Evolutionary conservation across 169 alveolate species (phyloP).

Genomic region (Cryptosporidium sp.): DNA sequence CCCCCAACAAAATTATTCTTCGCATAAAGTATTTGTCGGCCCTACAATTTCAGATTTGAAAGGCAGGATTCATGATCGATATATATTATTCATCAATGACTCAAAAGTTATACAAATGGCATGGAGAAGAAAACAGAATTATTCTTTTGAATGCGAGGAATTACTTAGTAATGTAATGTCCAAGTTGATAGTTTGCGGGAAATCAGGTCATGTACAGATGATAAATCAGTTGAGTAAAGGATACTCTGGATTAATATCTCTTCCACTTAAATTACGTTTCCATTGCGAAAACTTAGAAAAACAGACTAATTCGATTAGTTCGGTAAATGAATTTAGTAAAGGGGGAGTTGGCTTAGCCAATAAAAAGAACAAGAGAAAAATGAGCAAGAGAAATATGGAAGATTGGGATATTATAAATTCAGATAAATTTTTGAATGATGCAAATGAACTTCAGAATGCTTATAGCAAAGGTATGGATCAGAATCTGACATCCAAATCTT

Average conservation of each 20-base stretch:
- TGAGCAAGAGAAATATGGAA: constrained; percentile 19
- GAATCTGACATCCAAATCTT: constrained; percentile 16
- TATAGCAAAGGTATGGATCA: constrained; percentile 19
- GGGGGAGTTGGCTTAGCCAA: neutral
- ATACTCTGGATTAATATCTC: constrained; percentile 33
- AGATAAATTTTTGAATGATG: constrained; percentile 30
- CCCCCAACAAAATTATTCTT: constrained; percentile 73
- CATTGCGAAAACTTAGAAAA: constrained; percentile 34
- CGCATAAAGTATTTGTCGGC: constrained; percentile 71
- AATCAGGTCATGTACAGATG: constrained; percentile 27
- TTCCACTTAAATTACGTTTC: constrained; percentile 47
- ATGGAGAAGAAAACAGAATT: constrained; percentile 72
- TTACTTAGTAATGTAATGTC: constrained; percentile 58
- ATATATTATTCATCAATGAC: constrained; percentile 53
- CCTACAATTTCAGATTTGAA: constrained; percentile 71
- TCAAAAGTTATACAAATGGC: constrained; percentile 77
- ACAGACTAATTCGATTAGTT: constrained; percentile 9
- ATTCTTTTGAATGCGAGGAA: constrained; percentile 62
- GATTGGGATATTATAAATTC: constrained; percentile 65
- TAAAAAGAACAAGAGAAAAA: constrained; percentile 61
- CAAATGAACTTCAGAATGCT: constrained; percentile 25
- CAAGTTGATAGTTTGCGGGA: constrained; percentile 34
- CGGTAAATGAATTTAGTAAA: neutral
- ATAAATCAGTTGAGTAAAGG: constrained; percentile 48
- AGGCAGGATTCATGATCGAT: constrained; percentile 74